A percentile compares a stretch with the other conserved stretches of the same genome.
Evolutionary conservation across 176 grass and related monocot genomes (phyloP).

Genomic region (Hordeum marinum): DNA sequence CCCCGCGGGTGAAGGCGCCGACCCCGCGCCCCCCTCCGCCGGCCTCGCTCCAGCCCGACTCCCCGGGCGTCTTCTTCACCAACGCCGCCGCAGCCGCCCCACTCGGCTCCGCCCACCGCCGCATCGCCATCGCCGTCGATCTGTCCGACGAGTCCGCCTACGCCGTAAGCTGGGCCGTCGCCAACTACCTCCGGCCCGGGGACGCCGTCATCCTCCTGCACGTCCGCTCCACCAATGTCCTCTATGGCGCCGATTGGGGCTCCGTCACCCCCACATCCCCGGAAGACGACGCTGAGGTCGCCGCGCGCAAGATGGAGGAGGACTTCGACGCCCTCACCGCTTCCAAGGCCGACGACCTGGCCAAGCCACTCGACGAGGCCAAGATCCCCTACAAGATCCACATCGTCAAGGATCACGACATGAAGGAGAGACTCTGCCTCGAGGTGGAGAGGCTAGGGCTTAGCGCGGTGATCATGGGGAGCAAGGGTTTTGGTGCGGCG

Average conservation of each 20-base stretch:
- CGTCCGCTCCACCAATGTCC: slow-evolving; percentile 77
- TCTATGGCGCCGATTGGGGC: slow-evolving; percentile 97
- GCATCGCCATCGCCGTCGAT: slow-evolving; percentile 93
- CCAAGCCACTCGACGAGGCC: slow-evolving; percentile 63
- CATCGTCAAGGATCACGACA: slow-evolving; percentile 94
- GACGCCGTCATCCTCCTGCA: slow-evolving; percentile 93
- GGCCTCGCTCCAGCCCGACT: slow-evolving; percentile 58
- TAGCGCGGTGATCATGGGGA: slow-evolving; percentile 94
- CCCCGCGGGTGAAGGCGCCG: slow-evolving; percentile 62
- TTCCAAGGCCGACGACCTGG: slow-evolving; percentile 71
- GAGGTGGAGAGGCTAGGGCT: slow-evolving; percentile 92
- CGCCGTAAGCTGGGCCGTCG: slow-evolving; percentile 77
- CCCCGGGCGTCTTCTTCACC: slow-evolving; percentile 80
- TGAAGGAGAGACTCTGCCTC: slow-evolving; percentile 98
- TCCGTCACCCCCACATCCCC: slow-evolving; percentile 32
- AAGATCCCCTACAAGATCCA: slow-evolving; percentile 88
- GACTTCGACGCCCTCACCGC: slow-evolving; percentile 71
- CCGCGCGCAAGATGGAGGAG: slow-evolving; percentile 71
- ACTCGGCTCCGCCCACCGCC: slow-evolving; percentile 53
- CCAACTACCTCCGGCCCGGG: slow-evolving; percentile 93
- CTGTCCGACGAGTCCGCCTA: slow-evolving; percentile 82
- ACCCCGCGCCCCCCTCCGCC: slow-evolving; percentile 40
- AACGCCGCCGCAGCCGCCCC: slow-evolving; percentile 39
- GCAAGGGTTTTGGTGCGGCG: slow-evolving; percentile 78
- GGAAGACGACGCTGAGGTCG: slow-evolving; percentile 50